phyloP scores from a whole-genome alignment of 768 basidiomycete genomes.

The Mycena latifolia region DNA sequence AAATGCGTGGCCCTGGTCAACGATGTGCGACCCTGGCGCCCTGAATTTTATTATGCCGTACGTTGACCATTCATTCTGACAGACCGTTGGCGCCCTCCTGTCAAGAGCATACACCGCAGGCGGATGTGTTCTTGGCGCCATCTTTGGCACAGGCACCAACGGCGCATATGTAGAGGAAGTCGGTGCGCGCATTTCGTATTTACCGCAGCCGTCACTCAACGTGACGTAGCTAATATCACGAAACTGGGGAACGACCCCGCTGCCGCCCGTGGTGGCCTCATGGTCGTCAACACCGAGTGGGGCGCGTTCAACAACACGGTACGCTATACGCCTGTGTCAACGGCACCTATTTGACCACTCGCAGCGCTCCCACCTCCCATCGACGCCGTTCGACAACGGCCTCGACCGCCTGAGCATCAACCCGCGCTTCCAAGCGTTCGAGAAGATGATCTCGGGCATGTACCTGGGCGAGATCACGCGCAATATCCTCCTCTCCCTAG shows the following conservation, averaged over 20 bases:
- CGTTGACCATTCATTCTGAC: constrained; percentile 5
- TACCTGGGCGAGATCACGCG: constrained; percentile 96
- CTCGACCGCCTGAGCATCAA: constrained; percentile 96
- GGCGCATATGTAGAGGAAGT: constrained; percentile 96
- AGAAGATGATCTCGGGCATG: constrained; percentile 99
- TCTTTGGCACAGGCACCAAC: constrained; percentile 99
- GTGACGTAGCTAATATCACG: constrained; percentile 71
- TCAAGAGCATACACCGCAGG: constrained; percentile 96
- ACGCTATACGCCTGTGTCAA: constrained; percentile 40
- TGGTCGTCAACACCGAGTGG: constrained; percentile 99
- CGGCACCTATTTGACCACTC: constrained; percentile 1
- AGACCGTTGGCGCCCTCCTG: constrained; percentile 97
- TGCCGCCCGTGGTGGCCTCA: constrained; percentile 73
- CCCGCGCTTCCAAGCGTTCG: constrained; percentile 92
- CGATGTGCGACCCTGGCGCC: constrained; percentile 70
- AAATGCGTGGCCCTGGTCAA: constrained; percentile 87
- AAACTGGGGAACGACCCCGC: constrained; percentile 81
- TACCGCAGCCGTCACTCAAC: not conserved
- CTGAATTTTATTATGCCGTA: constrained; percentile 16
- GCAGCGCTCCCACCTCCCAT: constrained; percentile 85
- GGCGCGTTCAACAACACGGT: constrained; percentile 97
- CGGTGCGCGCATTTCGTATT: constrained; percentile 45
- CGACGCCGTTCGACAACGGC: constrained; percentile 91
- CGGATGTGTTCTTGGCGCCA: constrained; percentile 88
- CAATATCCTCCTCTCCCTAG: constrained; percentile 83